Conservation (phyloP, 2,329 filamentous ascomycete species). For the Cladophialophora immunda region DNA sequence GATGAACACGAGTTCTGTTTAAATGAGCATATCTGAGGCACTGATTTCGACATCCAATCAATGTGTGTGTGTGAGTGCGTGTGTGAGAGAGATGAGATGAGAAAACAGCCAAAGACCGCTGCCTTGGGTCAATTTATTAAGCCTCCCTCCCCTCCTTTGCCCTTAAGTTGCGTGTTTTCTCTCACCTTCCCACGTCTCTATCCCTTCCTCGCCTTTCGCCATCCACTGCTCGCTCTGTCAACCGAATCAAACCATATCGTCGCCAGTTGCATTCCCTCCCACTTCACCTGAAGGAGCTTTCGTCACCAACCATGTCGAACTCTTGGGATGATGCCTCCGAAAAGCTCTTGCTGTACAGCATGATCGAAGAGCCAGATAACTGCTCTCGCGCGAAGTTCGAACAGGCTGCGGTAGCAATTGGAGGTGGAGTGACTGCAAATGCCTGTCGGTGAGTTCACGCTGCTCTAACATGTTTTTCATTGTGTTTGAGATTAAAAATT, state of each 20-base stretch:
- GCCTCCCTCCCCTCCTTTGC: background rate
- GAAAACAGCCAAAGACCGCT: background rate
- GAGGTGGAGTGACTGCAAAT: slow-evolving; percentile 24
- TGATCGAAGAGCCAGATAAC: slow-evolving; percentile 28
- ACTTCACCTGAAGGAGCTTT: background rate
- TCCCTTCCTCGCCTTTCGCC: background rate
- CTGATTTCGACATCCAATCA: background rate
- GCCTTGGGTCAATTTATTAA: background rate
- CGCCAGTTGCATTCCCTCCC: background rate
- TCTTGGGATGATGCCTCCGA: slow-evolving; percentile 28
- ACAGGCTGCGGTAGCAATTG: slow-evolving; percentile 22
- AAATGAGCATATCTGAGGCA: background rate
- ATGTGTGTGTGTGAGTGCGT: too few relatives aligned
- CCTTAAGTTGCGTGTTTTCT: background rate
- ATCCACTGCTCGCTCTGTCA: background rate
- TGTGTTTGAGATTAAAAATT: background rate
- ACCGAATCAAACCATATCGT: background rate
- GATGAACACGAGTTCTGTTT: background rate
- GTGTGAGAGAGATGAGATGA: background rate
- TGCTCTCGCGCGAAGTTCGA: slow-evolving; percentile 26
- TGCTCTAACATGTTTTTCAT: background rate
- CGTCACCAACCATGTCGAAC: slow-evolving; percentile 22
- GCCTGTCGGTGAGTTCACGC: slow-evolving; percentile 27
- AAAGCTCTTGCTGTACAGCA: slow-evolving; percentile 28
- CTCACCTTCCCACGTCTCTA: background rate